These are phyloP conservation scores for Neltuma alba DNA, from an alignment of 306 rosid species.

Conservation along the genomic window DNA sequence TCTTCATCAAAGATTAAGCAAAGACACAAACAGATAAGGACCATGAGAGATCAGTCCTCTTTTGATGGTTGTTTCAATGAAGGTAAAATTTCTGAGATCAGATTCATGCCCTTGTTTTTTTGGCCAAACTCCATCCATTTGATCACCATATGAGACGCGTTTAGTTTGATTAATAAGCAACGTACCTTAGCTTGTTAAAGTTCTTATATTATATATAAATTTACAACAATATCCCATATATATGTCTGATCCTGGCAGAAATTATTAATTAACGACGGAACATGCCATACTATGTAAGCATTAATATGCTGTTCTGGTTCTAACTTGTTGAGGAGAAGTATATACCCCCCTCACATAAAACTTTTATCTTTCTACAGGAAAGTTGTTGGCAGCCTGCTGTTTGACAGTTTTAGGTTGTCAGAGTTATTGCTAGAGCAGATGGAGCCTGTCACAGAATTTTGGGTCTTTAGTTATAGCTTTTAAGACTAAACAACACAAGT, in stretches of 20 bases:
- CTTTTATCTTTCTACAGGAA: not conserved
- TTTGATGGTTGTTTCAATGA: not conserved
- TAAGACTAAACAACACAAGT: not conserved
- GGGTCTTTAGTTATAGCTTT: not conserved
- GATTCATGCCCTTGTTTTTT: not conserved
- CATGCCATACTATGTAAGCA: slow-evolving; percentile 41
- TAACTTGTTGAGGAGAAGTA: slow-evolving; percentile 35
- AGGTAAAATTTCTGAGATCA: not conserved
- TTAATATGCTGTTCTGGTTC: not conserved
- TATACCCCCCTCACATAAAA: not conserved
- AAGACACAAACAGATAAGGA: not conserved
- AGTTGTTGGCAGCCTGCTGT: slow-evolving; percentile 37
- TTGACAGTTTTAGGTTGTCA: slow-evolving; percentile 7
- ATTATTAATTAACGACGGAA: slow-evolving; percentile 31
- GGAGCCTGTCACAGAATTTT: slow-evolving; percentile 5
- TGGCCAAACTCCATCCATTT: not conserved
- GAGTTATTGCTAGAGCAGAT: not conserved
- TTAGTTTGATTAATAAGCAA: too few species aligned
- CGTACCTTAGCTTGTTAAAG: slow-evolving; percentile 40
- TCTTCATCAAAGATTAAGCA: too few species aligned
- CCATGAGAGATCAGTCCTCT: not conserved
- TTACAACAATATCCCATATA: not conserved
- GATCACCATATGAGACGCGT: not conserved
- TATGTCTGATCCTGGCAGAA: not conserved
- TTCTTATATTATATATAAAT: slow-evolving; percentile 12